Base-by-base conservation (phyloP, 2,329 filamentous ascomycete species). In the Tolypocladium amazonense region DNA sequence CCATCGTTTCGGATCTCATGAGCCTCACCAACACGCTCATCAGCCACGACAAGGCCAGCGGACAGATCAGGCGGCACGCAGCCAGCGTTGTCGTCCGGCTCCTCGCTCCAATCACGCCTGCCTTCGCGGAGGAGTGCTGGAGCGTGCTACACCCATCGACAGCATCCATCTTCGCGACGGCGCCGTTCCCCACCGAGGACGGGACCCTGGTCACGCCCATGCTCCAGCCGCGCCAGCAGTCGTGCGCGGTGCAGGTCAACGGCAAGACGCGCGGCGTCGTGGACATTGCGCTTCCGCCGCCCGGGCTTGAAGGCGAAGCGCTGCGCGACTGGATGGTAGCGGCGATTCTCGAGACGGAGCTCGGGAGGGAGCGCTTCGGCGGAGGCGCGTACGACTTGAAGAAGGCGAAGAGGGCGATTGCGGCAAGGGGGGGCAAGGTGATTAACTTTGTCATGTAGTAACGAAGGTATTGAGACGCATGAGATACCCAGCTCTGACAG, bases 51-150 rank as follows among this genome's bases (percentile, higher is more conserved):
- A 62, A 72, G 2, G 73, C 73, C 3, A 75, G 77, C 43, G 66
- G 69, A 4, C 57, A 73, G 5, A 68, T 89, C 64, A 76, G 74
- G 69, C 73, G 77, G 52, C 73, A 79, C 30, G 79, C 85, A 0
- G 72, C 79, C 1, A 77, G 78, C 1, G 75, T 78, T 4, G 80
- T 95, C 11, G 70, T 93, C 47, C 84, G 84, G 56, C 84, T 96
- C 76, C 77, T 92, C 65, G 88, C 90, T 0, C 92, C 92, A 4
- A 85, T 96, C 58, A 84, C 89, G 0, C 92, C 92, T 0, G 89
- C 88, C 0, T 85, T 94, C 61, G 82, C 90, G 1, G 90, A 93
- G 65, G 90, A 96, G 74, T 89, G 86, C 71, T 95, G 89, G 89
- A 79, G 81, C 62, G 67, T 81, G 2, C 77, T 92, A 4, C 70